These are phyloP conservation scores for Carex myosuroides DNA, from an alignment of 176 grass and related monocot species.

Conservation along the genomic window DNA sequence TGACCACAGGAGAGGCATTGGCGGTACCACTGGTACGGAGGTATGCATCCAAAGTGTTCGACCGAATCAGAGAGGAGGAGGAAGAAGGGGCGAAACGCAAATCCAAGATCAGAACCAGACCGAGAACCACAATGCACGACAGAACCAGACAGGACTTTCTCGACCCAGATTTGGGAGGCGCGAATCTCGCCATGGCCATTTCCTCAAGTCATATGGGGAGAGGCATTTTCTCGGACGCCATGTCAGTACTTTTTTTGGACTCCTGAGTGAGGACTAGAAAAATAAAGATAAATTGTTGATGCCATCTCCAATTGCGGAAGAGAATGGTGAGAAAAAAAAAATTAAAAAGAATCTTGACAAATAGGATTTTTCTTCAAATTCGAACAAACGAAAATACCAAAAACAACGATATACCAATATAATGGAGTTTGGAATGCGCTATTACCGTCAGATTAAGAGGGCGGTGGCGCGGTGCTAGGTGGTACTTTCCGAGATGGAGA, in stretches of 20 bases:
- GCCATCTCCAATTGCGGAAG: too few relatives aligned
- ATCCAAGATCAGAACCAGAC: slow-evolving; percentile 61
- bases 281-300: neutral
- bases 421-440: too few relatives aligned
- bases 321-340: too few relatives aligned
- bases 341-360: too few relatives aligned
- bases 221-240: slow-evolving; percentile 28
- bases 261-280: neutral
- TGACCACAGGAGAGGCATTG: neutral
- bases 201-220: slow-evolving; percentile 6
- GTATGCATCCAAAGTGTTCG: slow-evolving; percentile 32
- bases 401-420: too few relatives aligned
- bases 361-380: too few relatives aligned
- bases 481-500: too few relatives aligned
- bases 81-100: slow-evolving; percentile 69
- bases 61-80: slow-evolving; percentile 34
- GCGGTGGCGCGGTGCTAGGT: too few relatives aligned
- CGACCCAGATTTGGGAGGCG: slow-evolving; percentile 28
- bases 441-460: too few relatives aligned
- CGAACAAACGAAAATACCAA: too few relatives aligned
- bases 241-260: neutral
- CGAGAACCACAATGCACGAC: slow-evolving; percentile 46
- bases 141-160: slow-evolving; percentile 49
- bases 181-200: slow-evolving; percentile 49
- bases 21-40: slow-evolving; percentile 10